Evolutionary conservation across 176 grass and related monocot species (phyloP), one percentile per base, ranked within the genome.

Genomic region (Otatea glauca): DNA sequence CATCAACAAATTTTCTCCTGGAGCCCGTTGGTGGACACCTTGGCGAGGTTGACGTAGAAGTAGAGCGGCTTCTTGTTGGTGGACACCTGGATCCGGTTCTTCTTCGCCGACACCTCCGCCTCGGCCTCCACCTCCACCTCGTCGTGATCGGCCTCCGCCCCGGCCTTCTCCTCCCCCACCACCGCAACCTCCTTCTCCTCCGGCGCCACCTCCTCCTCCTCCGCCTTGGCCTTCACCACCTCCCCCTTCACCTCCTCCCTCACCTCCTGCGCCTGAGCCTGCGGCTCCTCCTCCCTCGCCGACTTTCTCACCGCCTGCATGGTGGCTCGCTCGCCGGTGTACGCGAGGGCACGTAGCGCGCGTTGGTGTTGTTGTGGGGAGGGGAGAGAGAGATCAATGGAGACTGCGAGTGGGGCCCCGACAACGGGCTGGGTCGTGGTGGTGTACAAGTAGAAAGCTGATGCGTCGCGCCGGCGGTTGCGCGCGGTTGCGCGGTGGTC

Each of bases 21-120:
- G 29, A 29, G 0, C 29, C 29, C 0, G 29, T 29, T 29, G 29
- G 29, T 29, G 29, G 29, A 29, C 29, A 29, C 95, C 88, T 94
- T 97, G 82, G 95, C 91, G 71, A 98, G 95, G 72, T 95, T 98
- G 68, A 98, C 96, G 64, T 98, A 98, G 83, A 98, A 98, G 79
- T 95, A 95, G 70, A 98, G 86, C 11, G 93, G 89, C 74, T 94
- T 98, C 89, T 98, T 98, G 89, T 93, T 98, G 50, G 96, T 92
- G 48, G 96, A 98, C 20, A 98, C 96, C 82, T 98, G 93, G 86
- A 98, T 98, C 44, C 93, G 84, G 39, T 98, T 95, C 86, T 88
- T 95, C 91, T 94, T 98, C 0, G 63, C 65, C 9, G 73, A 84
- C 82, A 47, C 77, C 4, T 76, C 83, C 1, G 65, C 81, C 50